Evolutionary conservation across 805 yeast species (phyloP), one percentile per base, ranked within the genome.

Genomic region (Komagataella pseudopastoris): DNA sequence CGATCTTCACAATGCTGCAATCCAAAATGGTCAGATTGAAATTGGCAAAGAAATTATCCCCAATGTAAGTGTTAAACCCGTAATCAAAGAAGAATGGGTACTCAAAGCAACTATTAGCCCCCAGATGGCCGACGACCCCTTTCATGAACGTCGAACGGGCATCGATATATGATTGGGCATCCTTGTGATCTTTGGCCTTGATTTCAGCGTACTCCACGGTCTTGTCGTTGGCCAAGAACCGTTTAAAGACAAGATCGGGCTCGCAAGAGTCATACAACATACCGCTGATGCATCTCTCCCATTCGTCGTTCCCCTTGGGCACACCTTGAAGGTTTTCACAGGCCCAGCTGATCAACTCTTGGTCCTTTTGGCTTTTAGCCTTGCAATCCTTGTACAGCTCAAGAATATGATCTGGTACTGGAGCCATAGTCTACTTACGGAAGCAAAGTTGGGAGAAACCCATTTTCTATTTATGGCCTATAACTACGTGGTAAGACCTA

Each of bases 21-120:
- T 85, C 90, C 46, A 85, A 66, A 49, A 82, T 65, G 0, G 75
- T 70, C 46, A 64, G 56, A 55, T 78, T 78, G 72, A 77, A 80
- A 64, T 85, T 85, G 43, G 76, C 70, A 59, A 80, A 84, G 61
- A 81, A 77, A 24, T 66, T 62, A 52, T 80, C 74, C 1, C 88
- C 90, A 16, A 82, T 56, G 14, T 60, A 62, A 44, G 76, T 67
- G 63, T 84, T 85, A 62, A 69, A 75, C 0, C 90, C 91, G 59
- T 82, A 84, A 61, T 85, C 90, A 46, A 81, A 77, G 54, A 55
- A 67, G 57, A 78, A 74, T 5, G 88, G 88, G 1, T 81, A 73
- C 63, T 83, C 87, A 44, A 81, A 60, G 54, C 63, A 69, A 12
- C 62, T 53, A 49, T 66, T 63, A 8, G 65, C 56, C 47, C 76